Conservation (phyloP, 2,329 filamentous ascomycete genomes). For the Xylariaceae sp. region DNA sequence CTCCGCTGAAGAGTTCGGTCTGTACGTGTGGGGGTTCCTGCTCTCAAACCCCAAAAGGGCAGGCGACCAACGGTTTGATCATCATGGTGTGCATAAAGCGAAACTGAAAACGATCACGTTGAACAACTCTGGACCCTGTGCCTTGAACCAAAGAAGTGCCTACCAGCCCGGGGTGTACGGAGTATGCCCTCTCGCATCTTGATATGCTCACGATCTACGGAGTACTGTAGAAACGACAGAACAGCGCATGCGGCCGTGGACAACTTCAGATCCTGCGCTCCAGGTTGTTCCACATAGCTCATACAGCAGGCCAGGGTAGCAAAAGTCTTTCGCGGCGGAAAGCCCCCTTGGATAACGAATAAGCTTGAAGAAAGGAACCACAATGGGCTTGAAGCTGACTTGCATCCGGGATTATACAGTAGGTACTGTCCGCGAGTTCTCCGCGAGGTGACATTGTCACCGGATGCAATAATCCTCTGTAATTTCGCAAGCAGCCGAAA, state of each 20-base stretch:
- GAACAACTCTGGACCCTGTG: conserved; percentile 6
- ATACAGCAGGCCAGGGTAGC: background rate
- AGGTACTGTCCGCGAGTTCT: conserved; percentile 4
- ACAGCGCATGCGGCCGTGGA: background rate
- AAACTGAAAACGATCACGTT: conserved; percentile 27
- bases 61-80: conserved; percentile 28
- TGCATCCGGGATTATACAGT: conserved; percentile 9
- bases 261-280: background rate
- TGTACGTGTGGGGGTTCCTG: conserved; percentile 3
- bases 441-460: conserved; percentile 22
- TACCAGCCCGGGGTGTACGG: too few relatives aligned
- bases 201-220: background rate
- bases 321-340: background rate
- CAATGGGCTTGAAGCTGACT: conserved; percentile 4
- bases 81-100: conserved; percentile 28
- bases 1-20: conserved; percentile 10
- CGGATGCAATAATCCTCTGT: conserved; percentile 22
- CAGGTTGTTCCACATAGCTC: background rate
- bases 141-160: background rate
- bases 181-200: background rate
- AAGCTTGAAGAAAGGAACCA: conserved; percentile 2
- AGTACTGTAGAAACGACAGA: too few relatives aligned
- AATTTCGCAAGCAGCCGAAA: conserved; percentile 15
- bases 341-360: background rate
- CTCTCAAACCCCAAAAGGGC: conserved; percentile 15